These are phyloP conservation scores for Lineolata rhizophorae DNA, from an alignment of 495 filamentous ascomycete species.

Conservation along the genomic window DNA sequence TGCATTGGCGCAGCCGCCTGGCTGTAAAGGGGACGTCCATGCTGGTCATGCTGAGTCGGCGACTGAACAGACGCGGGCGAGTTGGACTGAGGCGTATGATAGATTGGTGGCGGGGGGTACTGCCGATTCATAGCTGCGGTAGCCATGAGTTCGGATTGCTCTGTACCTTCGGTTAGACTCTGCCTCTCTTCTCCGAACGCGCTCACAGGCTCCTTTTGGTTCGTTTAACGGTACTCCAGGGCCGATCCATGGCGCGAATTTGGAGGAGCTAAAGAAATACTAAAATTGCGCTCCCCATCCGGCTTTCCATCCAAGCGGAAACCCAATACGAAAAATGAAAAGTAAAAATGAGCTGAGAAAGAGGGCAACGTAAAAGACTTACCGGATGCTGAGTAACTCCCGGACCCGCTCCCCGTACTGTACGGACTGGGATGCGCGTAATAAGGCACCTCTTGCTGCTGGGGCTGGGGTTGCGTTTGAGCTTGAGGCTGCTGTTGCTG, in stretches of 20 bases:
- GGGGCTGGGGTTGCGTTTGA: too few relatives aligned
- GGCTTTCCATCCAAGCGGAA: too few relatives aligned
- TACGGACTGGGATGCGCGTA: conserved; percentile 21
- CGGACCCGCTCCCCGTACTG: conserved; percentile 18
- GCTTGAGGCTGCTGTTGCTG: too few relatives aligned
- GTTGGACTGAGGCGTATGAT: conserved; percentile 89
- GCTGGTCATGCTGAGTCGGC: conserved; percentile 77
- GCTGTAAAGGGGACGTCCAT: conserved; percentile 57
- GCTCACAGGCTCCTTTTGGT: background rate
- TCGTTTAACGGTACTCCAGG: too few relatives aligned
- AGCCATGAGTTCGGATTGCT: conserved; percentile 83
- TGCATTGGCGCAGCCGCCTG: conserved; percentile 58
- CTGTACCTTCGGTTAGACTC: conserved; percentile 20
- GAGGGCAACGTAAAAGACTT: conserved; percentile 5
- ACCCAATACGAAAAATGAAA: too few relatives aligned
- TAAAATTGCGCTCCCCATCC: too few relatives aligned
- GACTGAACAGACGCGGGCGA: conserved; percentile 93
- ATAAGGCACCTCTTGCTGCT: conserved; percentile 17
- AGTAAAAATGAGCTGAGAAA: background rate
- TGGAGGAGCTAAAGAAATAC: too few relatives aligned
- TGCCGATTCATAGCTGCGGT: conserved; percentile 67
- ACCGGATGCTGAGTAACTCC: conserved; percentile 21
- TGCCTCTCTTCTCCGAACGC: background rate
- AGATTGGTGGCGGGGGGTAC: conserved; percentile 37
- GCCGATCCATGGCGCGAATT: too few relatives aligned